Percentiles rank a stretch among this genome's conserved stretches.
phyloP scores from a whole-genome alignment of 257 asterid genomes.

The Plantago ovata region DNA sequence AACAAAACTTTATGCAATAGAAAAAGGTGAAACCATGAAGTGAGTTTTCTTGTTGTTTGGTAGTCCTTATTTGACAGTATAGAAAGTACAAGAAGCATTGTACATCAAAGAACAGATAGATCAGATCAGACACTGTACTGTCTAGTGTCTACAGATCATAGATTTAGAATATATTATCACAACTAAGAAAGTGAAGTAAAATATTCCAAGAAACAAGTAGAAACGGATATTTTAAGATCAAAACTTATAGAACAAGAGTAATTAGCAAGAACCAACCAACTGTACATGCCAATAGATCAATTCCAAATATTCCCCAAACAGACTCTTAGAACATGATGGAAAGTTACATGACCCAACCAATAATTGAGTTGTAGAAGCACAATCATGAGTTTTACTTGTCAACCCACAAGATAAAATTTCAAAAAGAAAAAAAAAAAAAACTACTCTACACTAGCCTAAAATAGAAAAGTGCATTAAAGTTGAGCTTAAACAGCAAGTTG shows the following conservation, averaged over 20 bases:
- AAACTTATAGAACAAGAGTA: not conserved
- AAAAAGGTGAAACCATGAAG: too few relatives aligned
- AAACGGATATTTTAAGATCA: not conserved
- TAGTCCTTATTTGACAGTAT: too few relatives aligned
- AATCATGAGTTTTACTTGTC: constrained; percentile 11
- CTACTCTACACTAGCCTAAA: constrained; percentile 37
- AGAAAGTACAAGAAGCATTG: not conserved
- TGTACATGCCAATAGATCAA: constrained; percentile 15
- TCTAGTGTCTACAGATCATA: not conserved
- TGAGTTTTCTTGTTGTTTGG: too few relatives aligned
- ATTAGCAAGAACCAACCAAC: constrained; percentile 13
- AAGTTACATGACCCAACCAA: constrained; percentile 22
- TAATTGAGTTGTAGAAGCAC: constrained; percentile 24
- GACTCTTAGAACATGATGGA: constrained; percentile 18
- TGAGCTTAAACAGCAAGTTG: constrained; percentile 64
- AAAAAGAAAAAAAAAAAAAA: not conserved
- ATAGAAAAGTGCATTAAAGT: not conserved
- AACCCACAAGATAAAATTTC: constrained; percentile 1
- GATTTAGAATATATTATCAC: not conserved
- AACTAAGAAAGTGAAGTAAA: not conserved
- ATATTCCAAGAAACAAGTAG: not conserved
- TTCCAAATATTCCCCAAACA: constrained; percentile 26
- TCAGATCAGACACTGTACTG: not conserved
- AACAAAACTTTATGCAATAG: too few relatives aligned
- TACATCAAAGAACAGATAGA: not conserved